phyloP scores from a whole-genome alignment of 2,329 filamentous ascomycete species.

The Helotiales sp. region DNA sequence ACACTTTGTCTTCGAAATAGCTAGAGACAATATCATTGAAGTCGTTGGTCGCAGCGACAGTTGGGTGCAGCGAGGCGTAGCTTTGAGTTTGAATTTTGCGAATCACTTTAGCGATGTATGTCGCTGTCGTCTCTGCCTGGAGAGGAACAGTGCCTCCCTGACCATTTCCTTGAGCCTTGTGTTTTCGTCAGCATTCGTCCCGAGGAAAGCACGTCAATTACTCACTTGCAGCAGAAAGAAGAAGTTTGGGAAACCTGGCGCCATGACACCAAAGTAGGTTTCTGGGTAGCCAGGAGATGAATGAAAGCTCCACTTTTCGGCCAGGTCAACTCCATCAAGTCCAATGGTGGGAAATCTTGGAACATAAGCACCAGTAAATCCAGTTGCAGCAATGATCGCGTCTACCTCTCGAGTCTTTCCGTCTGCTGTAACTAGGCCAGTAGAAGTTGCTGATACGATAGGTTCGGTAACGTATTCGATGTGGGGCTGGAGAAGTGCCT shows the following conservation, averaged over 20 bases:
- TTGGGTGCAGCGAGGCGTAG: not conserved
- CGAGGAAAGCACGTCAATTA: too few species aligned
- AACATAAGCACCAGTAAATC: conserved; percentile 29
- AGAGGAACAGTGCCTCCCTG: not conserved
- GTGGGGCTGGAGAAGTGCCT: conserved; percentile 9
- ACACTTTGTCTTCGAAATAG: not conserved
- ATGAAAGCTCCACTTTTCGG: not conserved
- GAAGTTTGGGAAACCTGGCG: not conserved
- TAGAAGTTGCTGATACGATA: conserved; percentile 12
- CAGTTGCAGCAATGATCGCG: conserved; percentile 19
- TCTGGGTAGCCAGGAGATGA: not conserved
- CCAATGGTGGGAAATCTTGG: not conserved
- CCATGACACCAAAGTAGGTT: not conserved
- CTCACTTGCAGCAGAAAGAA: not conserved
- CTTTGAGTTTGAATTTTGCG: not conserved
- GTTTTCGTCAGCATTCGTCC: too few species aligned
- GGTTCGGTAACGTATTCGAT: conserved; percentile 9
- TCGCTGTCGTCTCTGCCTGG: not conserved
- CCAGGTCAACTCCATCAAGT: not conserved
- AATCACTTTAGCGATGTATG: not conserved
- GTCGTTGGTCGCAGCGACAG: not conserved
- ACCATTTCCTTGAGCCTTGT: not conserved
- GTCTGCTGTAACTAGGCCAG: conserved; percentile 7
- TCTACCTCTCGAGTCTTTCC: conserved; percentile 14
- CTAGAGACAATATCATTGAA: not conserved